Base-by-base conservation (phyloP, 352 stramenopile species). In the Phytophthora sansomeana region DNA sequence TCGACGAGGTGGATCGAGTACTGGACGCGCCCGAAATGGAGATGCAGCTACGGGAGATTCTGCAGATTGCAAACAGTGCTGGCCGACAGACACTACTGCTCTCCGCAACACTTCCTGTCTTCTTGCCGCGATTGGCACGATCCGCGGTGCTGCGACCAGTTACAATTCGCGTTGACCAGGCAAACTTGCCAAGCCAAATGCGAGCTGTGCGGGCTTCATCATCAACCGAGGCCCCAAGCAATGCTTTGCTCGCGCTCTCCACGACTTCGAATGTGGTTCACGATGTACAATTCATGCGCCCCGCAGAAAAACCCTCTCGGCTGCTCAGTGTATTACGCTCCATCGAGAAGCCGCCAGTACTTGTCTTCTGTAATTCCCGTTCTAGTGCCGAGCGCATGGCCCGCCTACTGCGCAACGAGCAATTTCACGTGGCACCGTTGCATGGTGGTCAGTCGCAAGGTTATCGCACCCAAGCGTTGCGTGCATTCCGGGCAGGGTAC, bases 321-420 rank as follows among this genome's bases (percentile, higher is more conserved):
- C 61, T 91, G 17, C 58, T 92, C n/a, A 47, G 72, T 1, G 79
- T 81, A 17, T 91, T 80, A 65, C 93, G 62, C 24, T 3, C 73
- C n/a, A 96, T 90, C 11, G 72, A 98, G 11, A 68, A 82, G 2
- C 97, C 97, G 6, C 97, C 97, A 6, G 92, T 98, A 13, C 80
- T 99, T 32, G 84, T 99, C 24, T 99, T 99, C 72, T 89, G 98
- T 43, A 97, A 99, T 58, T 97, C 81, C n/a, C 97, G 98, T 59
- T 91, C 98, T 54, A 92, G 91, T 66, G 97, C 97, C 3, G 92
- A 98, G 42, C 90, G 92, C 19, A 81, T 99, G 10, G 96, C 93
- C 73, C 80, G 87, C 5, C 75, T 99, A 68, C 81, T 99, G 10
- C 73, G 92, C 11, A 97, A 93, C 64, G 97, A 99, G 62, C 92